Base-by-base conservation (phyloP, 2,329 filamentous ascomycete species). In the Dryadomyces quercivorus region DNA sequence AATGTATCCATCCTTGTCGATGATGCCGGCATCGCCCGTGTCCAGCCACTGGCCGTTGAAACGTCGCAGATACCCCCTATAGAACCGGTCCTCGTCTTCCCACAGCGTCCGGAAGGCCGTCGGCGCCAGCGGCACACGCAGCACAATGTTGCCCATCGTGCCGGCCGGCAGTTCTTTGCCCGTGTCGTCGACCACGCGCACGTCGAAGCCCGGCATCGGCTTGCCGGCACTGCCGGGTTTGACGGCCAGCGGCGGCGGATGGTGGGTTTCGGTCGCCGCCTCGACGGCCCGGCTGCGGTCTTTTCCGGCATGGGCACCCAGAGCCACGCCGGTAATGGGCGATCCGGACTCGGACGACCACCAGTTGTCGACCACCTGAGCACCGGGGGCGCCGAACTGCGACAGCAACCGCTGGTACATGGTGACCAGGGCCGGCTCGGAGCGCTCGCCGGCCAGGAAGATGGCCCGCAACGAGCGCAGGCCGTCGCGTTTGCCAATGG, bases 191-290 rank as follows among this genome's bases (percentile, higher is more conserved):
- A 96, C 89, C 15, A 92, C 76, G 16, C 85, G 78, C 3, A 96
- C 85, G 62, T 95, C 88, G 62, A 95, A 96, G 0, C 91, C 92
- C 0, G 90, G 91, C 84, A 94, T 89, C 0, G 90, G 80, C 65
- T 95, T 93, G 0, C 91, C 91, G 5, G 91, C 92, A 57, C 87
- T 92, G 1, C 92, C 92, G 1, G 90, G 87, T 61, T 86, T 90
- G 64, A 92, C 80, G 0, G 70, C 66, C 34, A 86, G 68, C 1
- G 84, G 78, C 43, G 68, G 67, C 5, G 65, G 63, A 5, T 53
- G 51, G 10, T 46, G 40, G 22, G 49, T 34, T n/a, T 52, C 49
- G 16, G 53, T 22, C 15, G 43, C 15, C 12, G 43, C 42, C 46
- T 70, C 65, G 22, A 64, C 62, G 13, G 38, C 18, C 8, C 34